Percentiles rank a stretch among this genome's conserved stretches.
Conservation (phyloP, 345 rosid genomes). For the Eucalyptus virginea region DNA sequence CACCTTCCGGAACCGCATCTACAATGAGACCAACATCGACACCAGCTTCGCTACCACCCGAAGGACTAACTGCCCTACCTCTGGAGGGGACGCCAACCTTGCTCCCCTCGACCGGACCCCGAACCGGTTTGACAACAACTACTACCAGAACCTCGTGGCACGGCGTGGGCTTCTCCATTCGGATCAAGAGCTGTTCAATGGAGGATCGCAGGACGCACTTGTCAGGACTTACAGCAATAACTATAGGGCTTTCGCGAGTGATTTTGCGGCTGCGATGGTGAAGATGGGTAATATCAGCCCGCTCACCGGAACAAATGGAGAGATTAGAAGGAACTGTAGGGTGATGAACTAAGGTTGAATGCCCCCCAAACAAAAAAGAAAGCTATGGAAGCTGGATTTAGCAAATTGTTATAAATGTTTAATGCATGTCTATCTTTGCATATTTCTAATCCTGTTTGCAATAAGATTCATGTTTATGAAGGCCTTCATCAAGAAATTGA, state of each 20-base stretch:
- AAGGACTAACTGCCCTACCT: conserved; percentile 15
- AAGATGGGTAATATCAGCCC: conserved; percentile 36
- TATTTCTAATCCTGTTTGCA: neutral
- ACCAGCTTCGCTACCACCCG: conserved; percentile 6
- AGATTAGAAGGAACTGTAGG: conserved; percentile 29
- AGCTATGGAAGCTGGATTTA: neutral
- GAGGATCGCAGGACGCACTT: conserved; percentile 15
- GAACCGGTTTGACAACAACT: conserved; percentile 8
- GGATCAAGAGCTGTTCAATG: conserved; percentile 27
- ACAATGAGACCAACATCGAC: conserved; percentile 32
- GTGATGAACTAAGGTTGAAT: neutral
- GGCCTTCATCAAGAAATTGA: neutral
- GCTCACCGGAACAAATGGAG: conserved; percentile 25
- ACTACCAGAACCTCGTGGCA: conserved; percentile 9
- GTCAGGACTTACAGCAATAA: conserved; percentile 19
- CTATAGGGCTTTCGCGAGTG: neutral
- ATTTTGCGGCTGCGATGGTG: conserved; percentile 36
- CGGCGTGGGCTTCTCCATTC: conserved; percentile 33
- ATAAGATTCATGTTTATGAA: neutral
- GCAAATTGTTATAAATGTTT: neutral
- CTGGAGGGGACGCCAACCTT: conserved; percentile 20
- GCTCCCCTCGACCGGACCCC: conserved; percentile 23
- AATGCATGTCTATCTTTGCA: neutral
- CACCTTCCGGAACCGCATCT: conserved; percentile 20
- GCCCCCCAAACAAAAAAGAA: neutral